Base-by-base conservation (phyloP, 106 monocot genomes). In the Allium cepa region DNA sequence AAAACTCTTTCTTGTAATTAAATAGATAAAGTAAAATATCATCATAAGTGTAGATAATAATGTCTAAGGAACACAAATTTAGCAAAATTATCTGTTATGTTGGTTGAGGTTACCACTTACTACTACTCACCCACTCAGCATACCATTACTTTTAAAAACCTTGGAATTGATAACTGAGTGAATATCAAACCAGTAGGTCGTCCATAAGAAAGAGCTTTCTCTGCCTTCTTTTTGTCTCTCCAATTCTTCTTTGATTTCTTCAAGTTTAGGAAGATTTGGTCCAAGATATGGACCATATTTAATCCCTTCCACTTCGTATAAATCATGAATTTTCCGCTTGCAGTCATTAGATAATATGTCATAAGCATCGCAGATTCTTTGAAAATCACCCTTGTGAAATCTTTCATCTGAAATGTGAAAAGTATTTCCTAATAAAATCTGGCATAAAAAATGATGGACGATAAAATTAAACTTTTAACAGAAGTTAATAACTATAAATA, bases 291-390 rank as follows among this genome's bases (percentile, higher is more conserved):
- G 70, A 1, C 91, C 86, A 4, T 88, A 91, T 27, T 58, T 91
- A 62, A 96, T 68, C 49, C 95, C 95, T 74, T 91, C 95, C 95
- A 91, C 86, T 22, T 91, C 95, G 80, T 96, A 96, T 18, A 96
- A 80, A 69, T 96, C 95, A 72, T 96, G 91, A 12, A 96, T 91
- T 67, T 84, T 79, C 17, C 91, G 83, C 72, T 91, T 96, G 14
- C 74, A 47, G 69, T 86, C 88, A 74, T 96, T 83, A 11, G 77
- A 68, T 67, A 96, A 78, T 47, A 96, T 77, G 62, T 91, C 88
- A 79, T 96, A 96, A 18, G 95, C 95, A 72, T 91, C 95, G 26
- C 85, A 73, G 45, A 96, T 96, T 47, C 88, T 57, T 62, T 88
- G 91, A 69, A 96, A 96, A 74, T 91, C 91, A 51, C 88, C 91